Conservation (phyloP, 768 basidiomycete genomes). For the Lactarius tabidus region DNA sequence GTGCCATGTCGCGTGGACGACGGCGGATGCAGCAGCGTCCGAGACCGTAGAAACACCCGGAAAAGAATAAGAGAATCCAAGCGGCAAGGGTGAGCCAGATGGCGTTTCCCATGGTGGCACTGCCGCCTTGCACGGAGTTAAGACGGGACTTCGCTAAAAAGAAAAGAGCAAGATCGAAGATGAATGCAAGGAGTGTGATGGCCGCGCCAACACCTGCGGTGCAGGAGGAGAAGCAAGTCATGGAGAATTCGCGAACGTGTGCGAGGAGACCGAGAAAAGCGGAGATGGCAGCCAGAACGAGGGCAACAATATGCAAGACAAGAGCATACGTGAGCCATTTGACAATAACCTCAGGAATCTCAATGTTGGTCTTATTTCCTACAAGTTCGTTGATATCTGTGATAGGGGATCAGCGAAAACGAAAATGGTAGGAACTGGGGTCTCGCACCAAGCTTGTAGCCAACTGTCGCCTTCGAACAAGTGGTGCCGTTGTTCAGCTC, state of each 20-base stretch:
- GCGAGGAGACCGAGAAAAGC: slow-evolving; percentile 83
- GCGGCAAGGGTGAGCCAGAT: slow-evolving; percentile 90
- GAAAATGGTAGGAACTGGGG: background rate
- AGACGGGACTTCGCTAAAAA: slow-evolving; percentile 85
- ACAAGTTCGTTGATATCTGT: slow-evolving; percentile 81
- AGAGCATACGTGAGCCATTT: slow-evolving; percentile 97
- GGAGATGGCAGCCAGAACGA: slow-evolving; percentile 65
- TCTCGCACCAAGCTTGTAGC: slow-evolving; percentile 79
- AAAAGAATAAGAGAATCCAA: slow-evolving; percentile 83
- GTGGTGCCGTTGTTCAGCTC: slow-evolving; percentile 50
- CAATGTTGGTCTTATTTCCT: slow-evolving; percentile 55
- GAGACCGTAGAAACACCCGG: slow-evolving; percentile 80
- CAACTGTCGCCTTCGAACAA: slow-evolving; percentile 78
- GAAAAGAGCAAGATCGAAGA: slow-evolving; percentile 90
- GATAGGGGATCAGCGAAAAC: background rate
- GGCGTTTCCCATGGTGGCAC: slow-evolving; percentile 79
- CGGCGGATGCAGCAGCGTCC: slow-evolving; percentile 81
- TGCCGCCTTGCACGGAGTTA: slow-evolving; percentile 64
- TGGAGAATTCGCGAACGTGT: slow-evolving; percentile 82
- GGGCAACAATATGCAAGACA: slow-evolving; percentile 86
- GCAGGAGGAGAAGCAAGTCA: slow-evolving; percentile 77
- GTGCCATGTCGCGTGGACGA: slow-evolving; percentile 40
- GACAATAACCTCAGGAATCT: slow-evolving; percentile 78
- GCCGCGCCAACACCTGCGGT: slow-evolving; percentile 78
- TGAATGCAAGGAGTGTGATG: slow-evolving; percentile 79